phyloP scores from a whole-genome alignment of 2,329 filamentous ascomycete genomes.

The Neoarthrinium moseri region DNA sequence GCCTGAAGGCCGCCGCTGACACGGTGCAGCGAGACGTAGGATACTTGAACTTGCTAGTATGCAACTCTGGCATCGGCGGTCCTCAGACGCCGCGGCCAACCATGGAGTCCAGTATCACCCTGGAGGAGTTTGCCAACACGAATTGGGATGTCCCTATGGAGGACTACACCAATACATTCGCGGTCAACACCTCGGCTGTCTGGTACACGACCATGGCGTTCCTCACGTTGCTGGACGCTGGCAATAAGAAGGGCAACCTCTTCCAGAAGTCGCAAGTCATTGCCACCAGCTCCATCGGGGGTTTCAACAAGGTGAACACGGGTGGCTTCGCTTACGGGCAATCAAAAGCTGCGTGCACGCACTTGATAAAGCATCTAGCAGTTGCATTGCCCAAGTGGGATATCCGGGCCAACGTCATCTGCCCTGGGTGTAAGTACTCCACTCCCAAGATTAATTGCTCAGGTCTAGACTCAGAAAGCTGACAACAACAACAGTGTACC shows the following conservation, averaged over 20 bases:
- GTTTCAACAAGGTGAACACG: constrained; percentile 67
- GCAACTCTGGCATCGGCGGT: constrained; percentile 68
- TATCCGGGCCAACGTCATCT: constrained; percentile 52
- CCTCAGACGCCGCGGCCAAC: constrained; percentile 44
- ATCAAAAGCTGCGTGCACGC: constrained; percentile 72
- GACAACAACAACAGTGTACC: constrained; percentile 57
- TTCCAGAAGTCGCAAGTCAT: constrained; percentile 59
- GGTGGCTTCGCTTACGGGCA: constrained; percentile 78
- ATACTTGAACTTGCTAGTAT: constrained; percentile 68
- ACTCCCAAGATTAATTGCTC: too few species aligned
- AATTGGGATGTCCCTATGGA: constrained; percentile 58
- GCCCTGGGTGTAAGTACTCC: constrained; percentile 46
- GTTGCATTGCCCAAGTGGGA: constrained; percentile 62
- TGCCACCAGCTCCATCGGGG: constrained; percentile 72
- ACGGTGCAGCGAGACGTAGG: constrained; percentile 58
- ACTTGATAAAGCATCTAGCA: constrained; percentile 70
- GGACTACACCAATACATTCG: constrained; percentile 66
- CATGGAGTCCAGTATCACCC: constrained; percentile 33
- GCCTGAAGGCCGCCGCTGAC: constrained; percentile 59
- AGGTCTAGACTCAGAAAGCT: too few species aligned
- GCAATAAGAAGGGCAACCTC: constrained; percentile 61
- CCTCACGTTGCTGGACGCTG: constrained; percentile 63
- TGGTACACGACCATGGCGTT: constrained; percentile 77
- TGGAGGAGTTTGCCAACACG: constrained; percentile 43
- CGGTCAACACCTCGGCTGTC: constrained; percentile 67